Evolutionary conservation across 2,329 filamentous ascomycete species (phyloP).

Genomic region (Cercospora citrullina): DNA sequence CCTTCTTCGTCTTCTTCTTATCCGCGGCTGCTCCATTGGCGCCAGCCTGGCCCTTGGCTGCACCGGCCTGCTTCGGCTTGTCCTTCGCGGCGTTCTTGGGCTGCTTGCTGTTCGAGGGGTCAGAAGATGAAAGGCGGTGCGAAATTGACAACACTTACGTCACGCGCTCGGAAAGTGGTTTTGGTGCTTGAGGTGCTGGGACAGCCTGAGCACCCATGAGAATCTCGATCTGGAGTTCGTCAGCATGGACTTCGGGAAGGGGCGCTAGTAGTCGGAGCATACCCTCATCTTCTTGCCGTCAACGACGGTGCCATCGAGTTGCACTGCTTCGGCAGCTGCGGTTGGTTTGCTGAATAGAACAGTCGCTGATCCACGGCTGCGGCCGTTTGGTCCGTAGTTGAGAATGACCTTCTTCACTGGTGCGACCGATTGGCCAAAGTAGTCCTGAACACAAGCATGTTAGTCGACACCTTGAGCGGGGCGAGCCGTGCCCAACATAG

Average conservation of each 20-base stretch:
- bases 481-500: constrained; percentile 2
- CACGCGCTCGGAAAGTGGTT: constrained; percentile 80
- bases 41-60: constrained; percentile 47
- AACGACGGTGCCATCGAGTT: constrained; percentile 85
- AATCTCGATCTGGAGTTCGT: constrained; percentile 73
- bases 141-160: constrained; percentile 55
- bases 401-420: constrained; percentile 88
- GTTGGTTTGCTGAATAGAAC: constrained; percentile 81
- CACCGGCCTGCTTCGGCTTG: constrained; percentile 49
- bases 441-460: constrained; percentile 75
- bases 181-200: constrained; percentile 66
- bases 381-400: constrained; percentile 88
- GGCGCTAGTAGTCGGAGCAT: constrained; percentile 32
- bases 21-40: constrained; percentile 52
- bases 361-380: constrained; percentile 88
- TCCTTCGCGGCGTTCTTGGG: constrained; percentile 39
- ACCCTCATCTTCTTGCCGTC: constrained; percentile 91
- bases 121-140: constrained; percentile 19
- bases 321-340: constrained; percentile 80
- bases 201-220: constrained; percentile 67
- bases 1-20: constrained; percentile 48
- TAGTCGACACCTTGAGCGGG: constrained; percentile 54
- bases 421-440: constrained; percentile 84
- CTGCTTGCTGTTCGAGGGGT: constrained; percentile 28
- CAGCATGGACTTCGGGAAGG: neutral